A percentile compares a stretch with the other conserved stretches of the same genome.
Conservation (phyloP, 2,329 filamentous ascomycete genomes). For the Botrytis tulipae region DNA sequence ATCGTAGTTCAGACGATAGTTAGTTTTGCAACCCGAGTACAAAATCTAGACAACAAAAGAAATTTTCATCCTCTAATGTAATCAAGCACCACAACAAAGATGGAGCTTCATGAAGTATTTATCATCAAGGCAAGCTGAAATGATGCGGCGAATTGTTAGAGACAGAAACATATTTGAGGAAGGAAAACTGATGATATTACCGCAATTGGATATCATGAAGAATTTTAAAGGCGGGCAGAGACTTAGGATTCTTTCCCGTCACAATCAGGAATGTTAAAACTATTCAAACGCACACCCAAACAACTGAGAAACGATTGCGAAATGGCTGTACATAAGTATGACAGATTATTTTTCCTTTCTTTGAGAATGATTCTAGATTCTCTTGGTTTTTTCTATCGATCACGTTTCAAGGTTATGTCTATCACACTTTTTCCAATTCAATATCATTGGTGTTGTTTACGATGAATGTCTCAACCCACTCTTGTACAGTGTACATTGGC, state of each 20-base stretch:
- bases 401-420: not conserved
- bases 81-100: not conserved
- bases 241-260: not conserved
- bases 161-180: not conserved
- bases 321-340: not conserved
- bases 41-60: not conserved
- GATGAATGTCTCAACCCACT: not conserved
- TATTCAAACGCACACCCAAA: not conserved
- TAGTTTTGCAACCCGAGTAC: not conserved
- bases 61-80: not conserved
- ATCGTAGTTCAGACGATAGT: not conserved
- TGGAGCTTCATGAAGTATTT: not conserved
- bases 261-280: not conserved
- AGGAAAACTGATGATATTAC: not conserved
- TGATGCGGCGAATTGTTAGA: not conserved
- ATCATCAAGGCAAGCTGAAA: not conserved
- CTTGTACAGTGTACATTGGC: not conserved
- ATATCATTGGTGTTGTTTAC: constrained; percentile 6
- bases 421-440: not conserved
- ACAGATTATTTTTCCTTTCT: not conserved
- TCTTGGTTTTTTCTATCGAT: not conserved
- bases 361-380: not conserved
- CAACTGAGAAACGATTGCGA: not conserved
- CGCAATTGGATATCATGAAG: not conserved
- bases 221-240: not conserved